Conservation (phyloP, 192 early-diverging fungal species). For the Glomus cerebriforme region DNA sequence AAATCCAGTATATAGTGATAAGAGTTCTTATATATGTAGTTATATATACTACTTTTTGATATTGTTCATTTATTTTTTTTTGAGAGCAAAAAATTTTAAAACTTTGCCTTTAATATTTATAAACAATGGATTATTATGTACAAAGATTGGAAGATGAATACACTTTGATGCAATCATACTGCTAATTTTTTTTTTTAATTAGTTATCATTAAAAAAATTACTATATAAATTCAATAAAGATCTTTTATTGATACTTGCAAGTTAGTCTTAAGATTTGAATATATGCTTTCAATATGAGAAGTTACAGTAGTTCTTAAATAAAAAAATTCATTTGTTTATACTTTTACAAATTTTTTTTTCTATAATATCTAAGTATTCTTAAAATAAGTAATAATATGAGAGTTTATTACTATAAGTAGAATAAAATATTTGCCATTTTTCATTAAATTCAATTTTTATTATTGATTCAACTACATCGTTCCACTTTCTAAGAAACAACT, state of each 20-base stretch:
- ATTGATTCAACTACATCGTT: background rate
- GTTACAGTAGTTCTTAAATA: background rate
- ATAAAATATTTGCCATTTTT: background rate
- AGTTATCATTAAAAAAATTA: background rate
- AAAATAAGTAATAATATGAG: background rate
- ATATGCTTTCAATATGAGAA: background rate
- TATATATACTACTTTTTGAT: background rate
- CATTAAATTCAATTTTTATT: background rate
- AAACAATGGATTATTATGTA: background rate
- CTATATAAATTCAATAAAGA: background rate
- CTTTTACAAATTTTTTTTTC: background rate
- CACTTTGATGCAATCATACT: background rate
- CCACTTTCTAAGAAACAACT: background rate
- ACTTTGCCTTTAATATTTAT: background rate
- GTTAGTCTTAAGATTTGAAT: background rate
- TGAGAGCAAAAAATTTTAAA: background rate
- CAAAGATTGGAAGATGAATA: background rate
- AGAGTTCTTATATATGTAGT: background rate
- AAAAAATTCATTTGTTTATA: background rate
- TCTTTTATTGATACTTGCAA: background rate
- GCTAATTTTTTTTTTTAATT: conserved; percentile 7
- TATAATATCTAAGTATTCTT: background rate
- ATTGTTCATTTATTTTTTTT: background rate
- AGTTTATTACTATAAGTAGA: background rate
- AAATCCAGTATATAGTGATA: background rate